phyloP scores from a whole-genome alignment of 345 rosid genomes.

The Brassica napus region Da-Ae NC_063436.1:22284001-22284500 shows the following conservation, averaged over 20 bases:
- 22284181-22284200: conserved; percentile 61
- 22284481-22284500: conserved; percentile 48
- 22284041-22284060: conserved; percentile 62
- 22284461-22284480: conserved; percentile 61
- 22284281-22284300: not conserved
- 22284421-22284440: conserved; percentile 47
- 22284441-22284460: conserved; percentile 64
- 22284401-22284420: conserved; percentile 65
- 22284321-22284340: conserved; percentile 83
- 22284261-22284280: not conserved
- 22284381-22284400: conserved; percentile 56
- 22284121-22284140: conserved; percentile 69
- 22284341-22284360: conserved; percentile 58
- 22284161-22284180: conserved; percentile 68
- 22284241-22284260: not conserved
- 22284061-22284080: conserved; percentile 27
- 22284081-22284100: not conserved
- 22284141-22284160: conserved; percentile 78
- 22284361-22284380: conserved; percentile 58
- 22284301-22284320: conserved; percentile 63
- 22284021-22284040: conserved; percentile 57
- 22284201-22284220: conserved; percentile 57
- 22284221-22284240: not conserved
- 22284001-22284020: conserved; percentile 52
- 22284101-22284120: not conserved